A percentile compares a stretch with the other conserved stretches of the same genome.
Conservation (phyloP, 1,139 yeast species). For the Geotrichum reessii region DNA sequence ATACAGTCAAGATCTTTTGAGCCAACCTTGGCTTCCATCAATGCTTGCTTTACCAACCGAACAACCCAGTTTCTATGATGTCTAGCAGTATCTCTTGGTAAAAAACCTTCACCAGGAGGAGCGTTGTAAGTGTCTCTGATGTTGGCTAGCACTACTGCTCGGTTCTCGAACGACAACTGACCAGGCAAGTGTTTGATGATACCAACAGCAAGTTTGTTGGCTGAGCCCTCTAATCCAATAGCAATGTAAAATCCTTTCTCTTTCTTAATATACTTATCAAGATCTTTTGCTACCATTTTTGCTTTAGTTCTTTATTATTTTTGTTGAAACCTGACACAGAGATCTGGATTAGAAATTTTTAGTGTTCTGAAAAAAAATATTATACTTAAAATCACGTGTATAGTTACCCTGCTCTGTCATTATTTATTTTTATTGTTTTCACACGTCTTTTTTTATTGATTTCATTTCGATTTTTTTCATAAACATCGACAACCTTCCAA, state of each 20-base stretch:
- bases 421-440: constrained; percentile 4
- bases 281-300: constrained; percentile 16
- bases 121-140: constrained; percentile 91
- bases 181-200: constrained; percentile 67
- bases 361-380: neutral
- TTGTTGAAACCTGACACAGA: neutral
- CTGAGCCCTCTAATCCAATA: constrained; percentile 92
- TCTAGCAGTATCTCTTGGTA: constrained; percentile 93
- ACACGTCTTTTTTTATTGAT: constrained; percentile 6
- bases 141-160: constrained; percentile 75
- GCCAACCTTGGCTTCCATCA: constrained; percentile 55
- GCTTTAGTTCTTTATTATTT: neutral
- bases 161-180: constrained; percentile 38
- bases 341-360: neutral
- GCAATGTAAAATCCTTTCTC: constrained; percentile 45
- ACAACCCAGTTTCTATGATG: constrained; percentile 97
- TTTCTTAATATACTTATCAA: constrained; percentile 25
- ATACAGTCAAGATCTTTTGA: constrained; percentile 70
- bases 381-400: neutral
- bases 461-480: neutral
- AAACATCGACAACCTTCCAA: neutral
- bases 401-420: constrained; percentile 4
- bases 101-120: constrained; percentile 97
- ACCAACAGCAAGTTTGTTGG: constrained; percentile 93
- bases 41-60: constrained; percentile 61